Base-by-base conservation (phyloP, 2,329 filamentous ascomycete species). In the Nakataea oryzae region DNA sequence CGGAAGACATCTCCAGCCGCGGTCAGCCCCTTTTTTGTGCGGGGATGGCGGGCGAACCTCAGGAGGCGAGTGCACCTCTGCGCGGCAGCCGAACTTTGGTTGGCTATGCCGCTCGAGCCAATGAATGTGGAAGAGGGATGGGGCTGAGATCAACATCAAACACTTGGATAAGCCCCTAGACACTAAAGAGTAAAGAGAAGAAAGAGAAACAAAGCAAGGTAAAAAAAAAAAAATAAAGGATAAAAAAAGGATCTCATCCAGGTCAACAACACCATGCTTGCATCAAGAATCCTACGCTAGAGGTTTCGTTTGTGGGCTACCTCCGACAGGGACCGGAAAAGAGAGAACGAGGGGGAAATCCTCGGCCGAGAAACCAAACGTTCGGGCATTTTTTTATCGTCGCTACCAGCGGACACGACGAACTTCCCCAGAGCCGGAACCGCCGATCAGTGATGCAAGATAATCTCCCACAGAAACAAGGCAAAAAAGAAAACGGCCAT, bases 91-190 rank as follows among this genome's bases (percentile, higher is more conserved):
- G 41, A 34, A 47, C 9, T 58, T 41, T 60, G 55, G 41, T 54
- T 61, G 59, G 64, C 34, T 41, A n/a, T 14, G 28, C 12, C 29
- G 29, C 34, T 26, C 58, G 28, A 59, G 30, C 63, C 63, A 63
- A 64, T 63, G 59, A 61, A 26, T 57, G 27, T 8, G n/a, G 28
- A 28, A 56, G 21, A 32, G 50, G 29, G 47, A 54, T 13, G 59
- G 59, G 62, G 62, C 61, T 62, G 60, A 64, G 63, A 62, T 65
- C 62, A 66, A 70, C 62, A 65, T 69, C 66, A 68, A 66, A 69
- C 67, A 65, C 50, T 59, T 47, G 57, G 63, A 65, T 63, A 63
- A 61, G 11, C 32, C 57, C 57, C 30, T 21, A 26, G 30, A 14
- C 12, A 12, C n/a, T 2, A 7, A 17, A 14, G 11, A 29, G 5